phyloP scores from a whole-genome alignment of 768 basidiomycete species.

The Rhizopogon sp. region DNA sequence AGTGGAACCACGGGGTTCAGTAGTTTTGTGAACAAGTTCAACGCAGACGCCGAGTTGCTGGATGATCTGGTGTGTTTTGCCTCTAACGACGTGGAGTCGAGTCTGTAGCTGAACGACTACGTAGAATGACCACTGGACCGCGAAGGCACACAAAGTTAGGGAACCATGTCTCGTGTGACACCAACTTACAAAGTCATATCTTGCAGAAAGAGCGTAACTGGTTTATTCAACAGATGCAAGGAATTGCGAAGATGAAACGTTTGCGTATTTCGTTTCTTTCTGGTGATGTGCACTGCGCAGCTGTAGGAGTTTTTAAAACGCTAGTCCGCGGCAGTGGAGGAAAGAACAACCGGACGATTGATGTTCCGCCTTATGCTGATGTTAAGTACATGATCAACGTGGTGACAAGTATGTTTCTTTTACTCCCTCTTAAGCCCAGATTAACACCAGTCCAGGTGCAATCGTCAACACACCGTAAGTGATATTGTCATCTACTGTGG shows the following conservation, averaged over 20 bases:
- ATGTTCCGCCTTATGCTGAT: slow-evolving; percentile 52
- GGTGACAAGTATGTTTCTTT: slow-evolving; percentile 56
- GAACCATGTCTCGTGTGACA: background rate
- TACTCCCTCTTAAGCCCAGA: background rate
- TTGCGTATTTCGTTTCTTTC: slow-evolving; percentile 81
- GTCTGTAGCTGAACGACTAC: background rate
- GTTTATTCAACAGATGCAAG: slow-evolving; percentile 77
- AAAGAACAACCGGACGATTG: slow-evolving; percentile 39
- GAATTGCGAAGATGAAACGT: slow-evolving; percentile 54
- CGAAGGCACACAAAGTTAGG: slow-evolving; percentile 67
- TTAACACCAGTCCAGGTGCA: slow-evolving; percentile 45
- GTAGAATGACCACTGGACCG: slow-evolving; percentile 92
- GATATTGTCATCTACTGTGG: background rate
- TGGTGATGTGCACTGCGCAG: slow-evolving; percentile 93
- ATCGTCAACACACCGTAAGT: slow-evolving; percentile 95
- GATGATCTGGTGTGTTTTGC: slow-evolving; percentile 71
- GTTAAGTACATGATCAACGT: slow-evolving; percentile 90
- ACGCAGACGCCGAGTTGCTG: slow-evolving; percentile 86
- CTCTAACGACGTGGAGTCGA: background rate
- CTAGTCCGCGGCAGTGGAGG: slow-evolving; percentile 31
- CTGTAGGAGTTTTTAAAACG: slow-evolving; percentile 76
- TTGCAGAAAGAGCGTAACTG: slow-evolving; percentile 84
- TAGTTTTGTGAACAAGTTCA: slow-evolving; percentile 87
- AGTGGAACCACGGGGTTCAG: slow-evolving; percentile 61
- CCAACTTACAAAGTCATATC: background rate